Evolutionary conservation across 495 filamentous ascomycete genomes (phyloP).

Genomic region (Penicillium salamii): DNA sequence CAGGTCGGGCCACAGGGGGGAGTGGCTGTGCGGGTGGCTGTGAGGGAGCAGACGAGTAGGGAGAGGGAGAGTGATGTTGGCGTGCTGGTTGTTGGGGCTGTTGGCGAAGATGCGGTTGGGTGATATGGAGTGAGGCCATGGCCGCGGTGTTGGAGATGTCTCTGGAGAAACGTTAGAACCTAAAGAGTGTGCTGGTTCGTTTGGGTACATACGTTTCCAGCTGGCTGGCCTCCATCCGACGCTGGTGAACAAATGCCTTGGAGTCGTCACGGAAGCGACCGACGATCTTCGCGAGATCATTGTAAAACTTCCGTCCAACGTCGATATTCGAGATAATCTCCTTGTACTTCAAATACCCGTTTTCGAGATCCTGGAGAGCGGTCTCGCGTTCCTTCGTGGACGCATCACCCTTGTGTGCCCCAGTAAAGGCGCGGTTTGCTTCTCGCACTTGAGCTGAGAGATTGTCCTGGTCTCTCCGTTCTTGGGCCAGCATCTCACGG

Average conservation of each 20-base stretch:
- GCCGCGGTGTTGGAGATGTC: constrained; percentile 58
- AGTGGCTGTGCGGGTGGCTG: constrained; percentile 30
- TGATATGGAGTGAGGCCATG: constrained; percentile 60
- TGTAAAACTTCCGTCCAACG: constrained; percentile 92
- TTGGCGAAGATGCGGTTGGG: constrained; percentile 38
- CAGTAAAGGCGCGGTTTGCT: constrained; percentile 73
- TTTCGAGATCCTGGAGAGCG: constrained; percentile 84
- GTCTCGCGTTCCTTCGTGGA: constrained; percentile 77
- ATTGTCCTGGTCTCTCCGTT: constrained; percentile 73
- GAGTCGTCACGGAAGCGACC: constrained; percentile 73
- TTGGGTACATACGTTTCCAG: constrained; percentile 61
- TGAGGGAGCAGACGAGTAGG: constrained; percentile 18
- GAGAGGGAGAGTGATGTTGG: constrained; percentile 16
- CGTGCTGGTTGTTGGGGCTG: constrained; percentile 22
- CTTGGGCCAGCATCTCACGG: constrained; percentile 62
- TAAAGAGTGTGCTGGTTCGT: neutral
- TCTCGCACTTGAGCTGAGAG: constrained; percentile 63
- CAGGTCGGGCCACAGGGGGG: constrained; percentile 24
- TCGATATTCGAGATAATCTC: constrained; percentile 89
- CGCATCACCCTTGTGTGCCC: constrained; percentile 65
- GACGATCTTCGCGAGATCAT: constrained; percentile 85
- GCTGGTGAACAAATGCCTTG: constrained; percentile 72
- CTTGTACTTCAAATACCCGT: constrained; percentile 91
- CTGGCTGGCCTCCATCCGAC: constrained; percentile 75
- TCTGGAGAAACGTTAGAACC: constrained; percentile 30